phyloP scores from a whole-genome alignment of 805 yeast species.

The Brettanomyces sp. region DNA sequence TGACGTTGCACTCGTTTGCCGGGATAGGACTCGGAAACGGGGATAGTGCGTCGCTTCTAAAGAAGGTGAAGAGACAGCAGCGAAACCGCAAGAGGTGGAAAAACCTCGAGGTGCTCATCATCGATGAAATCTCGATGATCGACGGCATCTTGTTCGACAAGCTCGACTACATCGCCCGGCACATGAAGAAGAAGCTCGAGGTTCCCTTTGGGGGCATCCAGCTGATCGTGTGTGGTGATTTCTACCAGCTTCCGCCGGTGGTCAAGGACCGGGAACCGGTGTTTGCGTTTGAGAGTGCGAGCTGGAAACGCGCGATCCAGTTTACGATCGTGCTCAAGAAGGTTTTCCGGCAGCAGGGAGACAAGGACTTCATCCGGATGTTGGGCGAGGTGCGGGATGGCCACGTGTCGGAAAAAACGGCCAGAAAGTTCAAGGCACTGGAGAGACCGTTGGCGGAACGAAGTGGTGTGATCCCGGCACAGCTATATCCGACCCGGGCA shows the following conservation, averaged over 20 bases:
- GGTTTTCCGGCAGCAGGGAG: slow-evolving; percentile 74
- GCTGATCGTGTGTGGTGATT: slow-evolving; percentile 69
- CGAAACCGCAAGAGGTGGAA: slow-evolving; percentile 48
- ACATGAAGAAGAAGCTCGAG: slow-evolving; percentile 28
- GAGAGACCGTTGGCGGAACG: slow-evolving; percentile 39
- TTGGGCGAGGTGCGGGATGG: slow-evolving; percentile 69
- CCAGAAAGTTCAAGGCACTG: slow-evolving; percentile 40
- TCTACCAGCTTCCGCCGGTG: slow-evolving; percentile 76
- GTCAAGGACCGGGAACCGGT: slow-evolving; percentile 24
- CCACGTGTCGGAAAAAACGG: slow-evolving; percentile 37
- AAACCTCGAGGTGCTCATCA: slow-evolving; percentile 45
- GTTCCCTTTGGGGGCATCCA: slow-evolving; percentile 78
- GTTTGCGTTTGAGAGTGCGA: slow-evolving; percentile 57
- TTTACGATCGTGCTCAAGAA: slow-evolving; percentile 50
- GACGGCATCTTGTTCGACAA: slow-evolving; percentile 61
- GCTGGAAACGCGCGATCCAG: slow-evolving; percentile 54
- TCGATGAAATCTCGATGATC: slow-evolving; percentile 78
- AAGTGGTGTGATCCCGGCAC: slow-evolving; percentile 64
- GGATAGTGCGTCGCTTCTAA: slow-evolving; percentile 33
- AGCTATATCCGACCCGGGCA: slow-evolving; percentile 58
- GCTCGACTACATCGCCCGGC: slow-evolving; percentile 49
- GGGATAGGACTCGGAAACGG: slow-evolving; percentile 71
- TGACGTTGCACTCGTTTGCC: slow-evolving; percentile 65
- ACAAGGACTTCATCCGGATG: slow-evolving; percentile 60
- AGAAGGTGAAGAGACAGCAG: slow-evolving; percentile 43